These are phyloP conservation scores for Arachnopeziza araneosa DNA, from an alignment of 2,329 filamentous ascomycete genomes.

Conservation along the genomic window DNA sequence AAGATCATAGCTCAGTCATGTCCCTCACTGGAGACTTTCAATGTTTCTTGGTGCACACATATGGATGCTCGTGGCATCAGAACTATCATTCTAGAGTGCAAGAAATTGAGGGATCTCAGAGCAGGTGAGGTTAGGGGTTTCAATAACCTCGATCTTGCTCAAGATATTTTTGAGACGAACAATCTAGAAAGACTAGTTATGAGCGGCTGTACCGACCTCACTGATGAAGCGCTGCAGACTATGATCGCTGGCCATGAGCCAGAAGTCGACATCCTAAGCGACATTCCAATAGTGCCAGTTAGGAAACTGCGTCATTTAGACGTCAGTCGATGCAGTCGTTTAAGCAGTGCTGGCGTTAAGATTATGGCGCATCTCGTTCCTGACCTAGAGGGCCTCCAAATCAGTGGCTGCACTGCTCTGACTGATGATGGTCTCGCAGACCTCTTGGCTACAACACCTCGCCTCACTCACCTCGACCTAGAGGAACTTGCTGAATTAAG, in stretches of 20 bases:
- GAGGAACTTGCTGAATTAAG: constrained; percentile 78
- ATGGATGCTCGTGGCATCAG: constrained; percentile 73
- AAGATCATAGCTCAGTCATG: constrained; percentile 80
- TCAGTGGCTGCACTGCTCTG: constrained; percentile 71
- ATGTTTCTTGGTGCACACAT: constrained; percentile 89
- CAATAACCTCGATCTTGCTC: constrained; percentile 65
- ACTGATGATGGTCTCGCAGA: constrained; percentile 68
- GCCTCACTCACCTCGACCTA: constrained; percentile 79
- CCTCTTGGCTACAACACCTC: constrained; percentile 68
- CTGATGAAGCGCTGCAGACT: constrained; percentile 64
- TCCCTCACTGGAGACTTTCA: constrained; percentile 73
- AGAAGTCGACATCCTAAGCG: constrained; percentile 75
- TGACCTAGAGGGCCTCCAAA: constrained; percentile 72
- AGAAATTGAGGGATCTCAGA: constrained; percentile 69
- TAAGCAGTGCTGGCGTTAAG: constrained; percentile 70
- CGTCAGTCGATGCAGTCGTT: constrained; percentile 67
- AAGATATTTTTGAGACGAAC: constrained; percentile 73
- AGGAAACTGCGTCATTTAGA: constrained; percentile 80
- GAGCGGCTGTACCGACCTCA: constrained; percentile 72
- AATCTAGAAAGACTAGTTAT: constrained; percentile 77
- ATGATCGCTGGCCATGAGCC: constrained; percentile 73
- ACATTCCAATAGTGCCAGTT: constrained; percentile 67
- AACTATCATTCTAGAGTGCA: constrained; percentile 67
- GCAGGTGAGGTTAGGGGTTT: constrained; percentile 80
- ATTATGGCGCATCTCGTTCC: constrained; percentile 70